phyloP scores from a whole-genome alignment of 2,329 filamentous ascomycete species.

The Ophiostoma quercus region DNA sequence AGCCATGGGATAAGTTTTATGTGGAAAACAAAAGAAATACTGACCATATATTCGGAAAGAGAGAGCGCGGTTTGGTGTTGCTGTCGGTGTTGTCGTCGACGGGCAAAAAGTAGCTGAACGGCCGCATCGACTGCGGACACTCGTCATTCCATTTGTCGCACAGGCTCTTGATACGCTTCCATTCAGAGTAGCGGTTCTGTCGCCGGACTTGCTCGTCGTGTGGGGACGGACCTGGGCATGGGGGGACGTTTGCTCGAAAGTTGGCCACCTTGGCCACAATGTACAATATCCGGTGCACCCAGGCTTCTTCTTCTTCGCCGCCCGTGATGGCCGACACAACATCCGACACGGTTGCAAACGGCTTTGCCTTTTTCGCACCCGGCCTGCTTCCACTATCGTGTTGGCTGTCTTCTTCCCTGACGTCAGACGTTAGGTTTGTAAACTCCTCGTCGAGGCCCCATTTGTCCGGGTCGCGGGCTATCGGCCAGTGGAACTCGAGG shows the following conservation, averaged over 20 bases:
- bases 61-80: conserved; percentile 53
- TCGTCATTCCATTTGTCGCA: conserved; percentile 76
- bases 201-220: conserved; percentile 60
- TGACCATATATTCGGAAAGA: conserved; percentile 82
- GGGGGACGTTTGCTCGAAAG: conserved; percentile 67
- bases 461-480: conserved; percentile 82
- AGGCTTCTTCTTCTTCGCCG: conserved; percentile 66
- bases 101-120: conserved; percentile 69
- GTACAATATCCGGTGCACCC: conserved; percentile 85
- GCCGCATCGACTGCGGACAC: conserved; percentile 81
- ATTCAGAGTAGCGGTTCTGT: conserved; percentile 65
- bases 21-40: conserved; percentile 29
- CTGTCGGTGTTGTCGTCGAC: conserved; percentile 42
- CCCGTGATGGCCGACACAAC: conserved; percentile 30
- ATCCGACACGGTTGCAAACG: background rate
- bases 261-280: conserved; percentile 82
- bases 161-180: conserved; percentile 72
- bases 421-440: conserved; percentile 10
- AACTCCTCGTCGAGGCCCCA: conserved; percentile 85
- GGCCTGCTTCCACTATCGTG: background rate
- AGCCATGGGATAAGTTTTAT: background rate
- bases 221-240: conserved; percentile 53
- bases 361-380: background rate
- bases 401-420: too few species aligned
- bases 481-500: conserved; percentile 78